These are phyloP conservation scores for Paramecium primaurelia DNA, from an alignment of 73 alveolate genomes.

Conservation along the genomic window DNA sequence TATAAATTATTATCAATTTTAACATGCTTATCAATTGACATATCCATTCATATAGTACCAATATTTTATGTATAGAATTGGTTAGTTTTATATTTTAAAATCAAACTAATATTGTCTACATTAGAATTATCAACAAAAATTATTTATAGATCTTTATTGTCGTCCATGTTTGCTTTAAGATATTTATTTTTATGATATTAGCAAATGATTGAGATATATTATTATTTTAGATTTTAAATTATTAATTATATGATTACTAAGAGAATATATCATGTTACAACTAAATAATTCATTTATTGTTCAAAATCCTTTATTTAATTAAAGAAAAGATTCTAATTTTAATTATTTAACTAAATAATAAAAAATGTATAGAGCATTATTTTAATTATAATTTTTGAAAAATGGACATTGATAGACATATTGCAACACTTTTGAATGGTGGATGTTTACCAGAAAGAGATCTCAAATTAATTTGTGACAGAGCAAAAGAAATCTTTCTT, in stretches of 20 bases:
- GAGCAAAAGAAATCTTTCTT: slow-evolving; percentile 74
- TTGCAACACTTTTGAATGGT: background rate
- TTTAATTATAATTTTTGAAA: background rate
- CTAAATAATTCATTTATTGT: too few relatives aligned
- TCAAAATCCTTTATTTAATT: too few relatives aligned
- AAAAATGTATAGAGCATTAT: background rate
- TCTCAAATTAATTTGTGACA: slow-evolving; percentile 67
- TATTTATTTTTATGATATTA: too few relatives aligned
- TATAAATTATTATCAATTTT: background rate
- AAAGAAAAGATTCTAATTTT: background rate
- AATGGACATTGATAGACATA: slow-evolving; percentile 26
- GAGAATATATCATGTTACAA: too few relatives aligned
- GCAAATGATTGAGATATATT: background rate
- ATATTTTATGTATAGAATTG: background rate
- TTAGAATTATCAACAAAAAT: background rate
- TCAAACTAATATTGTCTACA: background rate
- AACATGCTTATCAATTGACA: background rate
- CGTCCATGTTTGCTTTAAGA: background rate
- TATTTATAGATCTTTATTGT: background rate
- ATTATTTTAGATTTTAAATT: background rate
- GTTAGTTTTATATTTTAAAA: background rate
- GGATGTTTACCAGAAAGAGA: slow-evolving; percentile 76
- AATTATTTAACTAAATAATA: background rate
- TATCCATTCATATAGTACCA: background rate
- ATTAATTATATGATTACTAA: too few relatives aligned